A percentile compares a stretch with the other conserved stretches of the same genome.
These are phyloP conservation scores for Puccinia polysora DNA, from an alignment of 1,284 basidiomycete species.

Conservation along the genomic window DNA sequence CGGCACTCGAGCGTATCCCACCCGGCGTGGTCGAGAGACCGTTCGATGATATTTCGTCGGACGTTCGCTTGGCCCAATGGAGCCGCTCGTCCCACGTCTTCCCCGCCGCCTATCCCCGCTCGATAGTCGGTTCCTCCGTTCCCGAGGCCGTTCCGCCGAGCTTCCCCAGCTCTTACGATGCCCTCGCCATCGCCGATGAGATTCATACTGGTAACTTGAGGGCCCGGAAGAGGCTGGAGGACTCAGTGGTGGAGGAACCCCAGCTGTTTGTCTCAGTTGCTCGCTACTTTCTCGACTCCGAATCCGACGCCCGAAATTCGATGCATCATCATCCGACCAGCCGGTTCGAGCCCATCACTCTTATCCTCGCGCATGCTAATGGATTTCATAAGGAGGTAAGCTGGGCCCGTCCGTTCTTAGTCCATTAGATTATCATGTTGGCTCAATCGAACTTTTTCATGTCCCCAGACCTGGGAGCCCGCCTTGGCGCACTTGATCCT, in stretches of 20 bases:
- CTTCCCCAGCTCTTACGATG: constrained; percentile 43
- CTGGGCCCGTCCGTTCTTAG: background rate
- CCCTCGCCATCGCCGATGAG: constrained; percentile 44
- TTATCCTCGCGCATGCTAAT: constrained; percentile 72
- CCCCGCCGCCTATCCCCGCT: constrained; percentile 67
- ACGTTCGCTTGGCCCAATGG: constrained; percentile 52
- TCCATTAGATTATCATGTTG: background rate
- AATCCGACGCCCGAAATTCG: constrained; percentile 45
- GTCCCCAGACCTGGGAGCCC: constrained; percentile 64
- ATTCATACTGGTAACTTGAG: constrained; percentile 36
- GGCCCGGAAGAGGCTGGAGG: constrained; percentile 46
- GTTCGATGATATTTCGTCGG: constrained; percentile 45
- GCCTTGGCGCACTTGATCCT: constrained; percentile 57
- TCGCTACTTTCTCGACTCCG: constrained; percentile 41
- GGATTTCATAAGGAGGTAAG: constrained; percentile 74
- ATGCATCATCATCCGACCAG: constrained; percentile 22
- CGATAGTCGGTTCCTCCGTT: constrained; percentile 47
- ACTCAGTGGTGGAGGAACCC: constrained; percentile 60
- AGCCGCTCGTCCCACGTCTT: constrained; percentile 64
- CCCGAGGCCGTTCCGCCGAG: constrained; percentile 42
- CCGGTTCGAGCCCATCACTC: constrained; percentile 57
- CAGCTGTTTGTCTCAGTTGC: constrained; percentile 60
- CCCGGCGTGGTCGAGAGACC: background rate
- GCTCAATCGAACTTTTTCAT: background rate
- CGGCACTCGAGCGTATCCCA: background rate